phyloP scores from a whole-genome alignment of 192 early-diverging fungal species.

The Backusella tuberculispora region DNA sequence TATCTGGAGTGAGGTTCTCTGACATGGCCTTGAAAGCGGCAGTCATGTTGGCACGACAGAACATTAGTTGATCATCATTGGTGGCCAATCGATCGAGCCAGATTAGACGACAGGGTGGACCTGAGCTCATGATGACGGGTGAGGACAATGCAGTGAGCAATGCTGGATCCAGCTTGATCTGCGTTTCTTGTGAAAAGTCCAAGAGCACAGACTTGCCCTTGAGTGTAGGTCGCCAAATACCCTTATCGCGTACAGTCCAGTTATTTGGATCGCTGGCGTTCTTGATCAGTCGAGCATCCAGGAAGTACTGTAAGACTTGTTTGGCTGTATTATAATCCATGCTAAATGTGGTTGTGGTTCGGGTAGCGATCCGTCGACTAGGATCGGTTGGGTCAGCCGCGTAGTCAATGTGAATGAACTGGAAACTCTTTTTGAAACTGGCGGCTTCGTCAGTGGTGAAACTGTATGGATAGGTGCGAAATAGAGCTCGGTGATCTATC shows the following conservation, averaged over 20 bases:
- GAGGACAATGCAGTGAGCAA: background rate
- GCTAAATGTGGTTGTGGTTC: slow-evolving; percentile 55
- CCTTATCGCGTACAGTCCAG: slow-evolving; percentile 47
- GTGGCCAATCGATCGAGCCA: slow-evolving; percentile 30
- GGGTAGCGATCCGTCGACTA: slow-evolving; percentile 32
- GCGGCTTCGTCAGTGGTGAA: slow-evolving; percentile 54
- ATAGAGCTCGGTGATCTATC: slow-evolving; percentile 48
- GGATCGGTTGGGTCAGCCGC: slow-evolving; percentile 50
- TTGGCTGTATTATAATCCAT: slow-evolving; percentile 52
- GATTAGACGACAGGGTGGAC: slow-evolving; percentile 4
- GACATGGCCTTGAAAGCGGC: slow-evolving; percentile 48
- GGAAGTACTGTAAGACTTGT: slow-evolving; percentile 51
- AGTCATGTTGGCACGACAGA: slow-evolving; percentile 41
- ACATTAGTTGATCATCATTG: slow-evolving; percentile 46
- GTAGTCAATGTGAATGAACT: slow-evolving; percentile 33
- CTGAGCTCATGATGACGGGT: background rate
- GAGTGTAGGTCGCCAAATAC: slow-evolving; percentile 45
- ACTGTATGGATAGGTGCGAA: slow-evolving; percentile 50
- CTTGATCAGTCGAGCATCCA: slow-evolving; percentile 55
- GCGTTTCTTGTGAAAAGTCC: slow-evolving; percentile 11
- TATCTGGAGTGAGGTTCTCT: slow-evolving; percentile 40
- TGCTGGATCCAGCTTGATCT: slow-evolving; percentile 33
- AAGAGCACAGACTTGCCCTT: slow-evolving; percentile 50
- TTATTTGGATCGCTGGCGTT: slow-evolving; percentile 41
- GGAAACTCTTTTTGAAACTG: slow-evolving; percentile 45